Evolutionary conservation across 1,139 yeast species (phyloP).

Genomic region (Yamadazyma atmosphaerica): DNA sequence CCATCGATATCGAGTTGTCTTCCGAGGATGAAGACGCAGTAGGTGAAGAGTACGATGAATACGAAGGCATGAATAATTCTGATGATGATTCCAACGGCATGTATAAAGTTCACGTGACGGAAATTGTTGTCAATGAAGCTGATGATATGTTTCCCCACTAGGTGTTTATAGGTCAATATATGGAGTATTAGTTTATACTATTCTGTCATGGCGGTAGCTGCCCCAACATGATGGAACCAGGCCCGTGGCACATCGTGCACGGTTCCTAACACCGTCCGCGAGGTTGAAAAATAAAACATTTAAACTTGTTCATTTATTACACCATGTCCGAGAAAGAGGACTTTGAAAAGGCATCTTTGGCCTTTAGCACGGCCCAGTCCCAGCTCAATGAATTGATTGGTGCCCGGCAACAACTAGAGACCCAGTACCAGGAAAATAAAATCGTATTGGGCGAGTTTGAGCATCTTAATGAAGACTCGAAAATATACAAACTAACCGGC

Average conservation of each 20-base stretch:
- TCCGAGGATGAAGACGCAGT: slow-evolving; percentile 16
- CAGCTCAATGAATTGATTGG: slow-evolving; percentile 48
- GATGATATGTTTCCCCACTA: slow-evolving; percentile 33
- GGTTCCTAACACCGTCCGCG: too few species aligned
- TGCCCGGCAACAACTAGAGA: slow-evolving; percentile 70
- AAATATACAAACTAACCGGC: slow-evolving; percentile 86
- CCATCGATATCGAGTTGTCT: slow-evolving; percentile 13
- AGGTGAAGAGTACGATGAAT: slow-evolving; percentile 24
- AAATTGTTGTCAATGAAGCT: slow-evolving; percentile 47
- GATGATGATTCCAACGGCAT: slow-evolving; percentile 21
- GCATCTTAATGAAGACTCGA: slow-evolving; percentile 56
- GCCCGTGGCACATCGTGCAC: neutral
- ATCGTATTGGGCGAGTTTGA: slow-evolving; percentile 86
- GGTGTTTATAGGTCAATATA: too few species aligned
- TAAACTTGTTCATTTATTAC: neutral
- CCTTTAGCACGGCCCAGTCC: slow-evolving; percentile 37
- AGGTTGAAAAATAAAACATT: too few species aligned
- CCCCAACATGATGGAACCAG: too few species aligned
- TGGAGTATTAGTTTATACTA: too few species aligned
- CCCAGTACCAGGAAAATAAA: slow-evolving; percentile 86
- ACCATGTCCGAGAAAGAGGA: slow-evolving; percentile 21
- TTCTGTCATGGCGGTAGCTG: too few species aligned
- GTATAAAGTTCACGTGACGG: slow-evolving; percentile 53
- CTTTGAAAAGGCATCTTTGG: slow-evolving; percentile 42
- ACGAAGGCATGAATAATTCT: slow-evolving; percentile 11